Base-by-base conservation (phyloP, 306 rosid genomes). In the Acacia acuminata region DNA sequence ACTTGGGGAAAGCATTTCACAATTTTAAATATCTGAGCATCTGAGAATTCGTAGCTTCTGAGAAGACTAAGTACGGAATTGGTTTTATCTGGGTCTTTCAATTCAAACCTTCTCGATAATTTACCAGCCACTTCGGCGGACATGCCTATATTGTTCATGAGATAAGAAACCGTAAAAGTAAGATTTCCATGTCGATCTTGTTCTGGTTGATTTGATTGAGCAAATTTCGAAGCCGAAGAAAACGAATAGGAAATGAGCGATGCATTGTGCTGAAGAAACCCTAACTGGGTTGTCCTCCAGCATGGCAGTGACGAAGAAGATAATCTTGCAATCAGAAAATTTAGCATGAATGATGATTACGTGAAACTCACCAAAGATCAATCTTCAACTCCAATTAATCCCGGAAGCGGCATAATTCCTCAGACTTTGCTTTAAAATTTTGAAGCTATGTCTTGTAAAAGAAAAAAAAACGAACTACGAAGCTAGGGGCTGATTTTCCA, bases 81-180 rank as follows among this genome's bases (percentile, higher is more conserved):
- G 2, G 88, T 77, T 16, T 43, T 58, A 10, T 56, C 16, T 1
- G 44, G 34, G 40, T 47, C 15, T 10, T 48, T 51, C n/a, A 51
- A 22, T 7, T 27, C 44, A 15, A 78, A 45, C 44, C 6, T n/a
- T 2, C 50, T 34, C 9, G 86, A 71, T 15, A 71, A 38, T 61
- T 63, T 12, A 24, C 50, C 10, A 19, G 88, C 91, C 48, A 30
- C 10, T 65, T 81, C 42, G 15, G 81, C 73, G 7, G 86, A 81
- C 24, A 82, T 42, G 67, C 86, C 89, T 71, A 78, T 75, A 40
- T 78, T 70, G 14, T 87, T 79, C 22, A 63, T 79, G 77, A 87
- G 87, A 38, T 87, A 84, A 17, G 75, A 53, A 32, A 69, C 81
- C 0, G 82, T 76, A 70, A 87, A 84, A 8, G 7, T 20, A 2